These are phyloP conservation scores for Selenicereus undatus DNA, from an alignment of 148 eudicot genomes.

Conservation along the genomic window DNA sequence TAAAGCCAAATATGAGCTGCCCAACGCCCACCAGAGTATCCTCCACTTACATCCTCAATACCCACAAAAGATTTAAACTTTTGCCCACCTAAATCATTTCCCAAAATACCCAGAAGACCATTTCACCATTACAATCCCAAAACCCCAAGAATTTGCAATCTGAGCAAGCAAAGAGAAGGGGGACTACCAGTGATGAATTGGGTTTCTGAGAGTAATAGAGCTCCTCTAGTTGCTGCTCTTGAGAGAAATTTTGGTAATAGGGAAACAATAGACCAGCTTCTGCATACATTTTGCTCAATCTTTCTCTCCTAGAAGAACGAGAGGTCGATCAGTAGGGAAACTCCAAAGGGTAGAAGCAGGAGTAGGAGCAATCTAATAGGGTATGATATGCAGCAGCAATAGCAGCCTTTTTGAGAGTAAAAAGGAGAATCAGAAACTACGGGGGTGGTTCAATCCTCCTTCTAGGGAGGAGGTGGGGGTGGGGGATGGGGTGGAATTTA, in stretches of 20 bases:
- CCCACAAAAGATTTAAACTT: not conserved
- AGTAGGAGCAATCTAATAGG: not conserved
- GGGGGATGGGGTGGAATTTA: constrained; percentile 19
- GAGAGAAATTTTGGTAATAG: constrained; percentile 59
- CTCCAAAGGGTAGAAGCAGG: not conserved
- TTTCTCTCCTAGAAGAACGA: not conserved
- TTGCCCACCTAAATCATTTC: not conserved
- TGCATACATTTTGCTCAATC: constrained; percentile 53
- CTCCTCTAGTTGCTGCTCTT: constrained; percentile 60
- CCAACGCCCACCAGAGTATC: constrained; percentile 18
- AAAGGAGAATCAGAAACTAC: constrained; percentile 23
- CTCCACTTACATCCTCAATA: not conserved
- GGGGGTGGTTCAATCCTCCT: constrained; percentile 25
- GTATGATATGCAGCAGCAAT: not conserved
- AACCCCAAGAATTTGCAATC: constrained; percentile 11
- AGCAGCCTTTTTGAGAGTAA: not conserved
- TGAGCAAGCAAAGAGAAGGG: constrained; percentile 1
- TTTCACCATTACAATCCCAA: constrained; percentile 15
- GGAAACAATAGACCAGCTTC: constrained; percentile 62
- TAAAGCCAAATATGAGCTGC: constrained; percentile 19
- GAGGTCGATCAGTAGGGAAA: constrained; percentile 4
- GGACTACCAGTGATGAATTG: constrained; percentile 46
- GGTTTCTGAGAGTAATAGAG: constrained; percentile 48
- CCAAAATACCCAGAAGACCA: constrained; percentile 12
- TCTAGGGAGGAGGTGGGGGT: constrained; percentile 9